Evolutionary conservation across 1,284 basidiomycete genomes (phyloP), one percentile per base, ranked within the genome.

Genomic region (Ganoderma lucidum): DNA sequence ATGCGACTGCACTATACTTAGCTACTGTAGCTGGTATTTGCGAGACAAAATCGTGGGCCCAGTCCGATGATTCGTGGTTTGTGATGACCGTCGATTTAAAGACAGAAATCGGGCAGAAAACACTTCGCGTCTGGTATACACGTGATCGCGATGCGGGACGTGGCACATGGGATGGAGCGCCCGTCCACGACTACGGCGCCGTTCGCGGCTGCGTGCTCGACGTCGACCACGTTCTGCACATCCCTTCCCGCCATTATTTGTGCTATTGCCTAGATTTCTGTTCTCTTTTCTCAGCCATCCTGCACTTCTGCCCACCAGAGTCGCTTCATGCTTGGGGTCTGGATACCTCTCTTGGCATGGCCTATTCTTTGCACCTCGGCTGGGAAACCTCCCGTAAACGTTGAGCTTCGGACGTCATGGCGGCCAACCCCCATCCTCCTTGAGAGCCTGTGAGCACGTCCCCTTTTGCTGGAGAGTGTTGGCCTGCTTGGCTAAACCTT

Each of bases 361-460:
- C 68, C 69, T 39, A 39, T 68, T 23, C 68, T 71, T 17, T 58
- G 10, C 48, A 5, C 62, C 30, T 53, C 35, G n/a, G 70, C 72
- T 61, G 59, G 42, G 35, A 75, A 71, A 51, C 93, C 94, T 15
- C 90, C 93, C 1, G 90, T 97, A 17, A 90, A 90, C 67, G 91
- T 97, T 30, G 87, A 89, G 45, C 83, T 98, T 37, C 87, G 89
- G 71, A 92, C 96, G 1, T 93, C 93, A 63, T 98, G 96, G 94
- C 80, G 87, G 4, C 88, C 91, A 28, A 87, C 93, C 6, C 89
- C 93, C 14, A 83, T 92, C 10, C 78, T 96, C 1, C 85, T 96
- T 28, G 96, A 98, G 82, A 87, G 94, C 63, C 81, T 98, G 93
- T 97, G 77, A 77, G 93, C 83, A 2, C 1, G 12, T 61, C 6